Evolutionary conservation across 177 flowering plant genomes (phyloP), one percentile per base, ranked within the genome.

Genomic region (Tripterygium wilfordii): DNA sequence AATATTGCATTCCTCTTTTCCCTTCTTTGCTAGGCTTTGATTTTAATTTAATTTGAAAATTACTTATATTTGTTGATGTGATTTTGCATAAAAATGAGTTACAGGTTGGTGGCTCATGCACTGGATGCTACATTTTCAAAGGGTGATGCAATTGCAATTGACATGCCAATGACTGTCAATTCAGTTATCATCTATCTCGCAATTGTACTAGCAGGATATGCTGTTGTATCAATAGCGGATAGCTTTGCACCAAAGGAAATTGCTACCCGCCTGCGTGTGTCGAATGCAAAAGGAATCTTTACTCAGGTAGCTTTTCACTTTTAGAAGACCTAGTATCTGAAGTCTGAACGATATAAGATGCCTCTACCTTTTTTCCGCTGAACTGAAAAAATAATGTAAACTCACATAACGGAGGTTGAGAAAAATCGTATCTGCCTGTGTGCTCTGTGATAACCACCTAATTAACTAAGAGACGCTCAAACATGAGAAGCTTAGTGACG

Each of bases 211-310:
- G 79, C 86, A 21, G 99, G 99, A 61, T 64, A 48, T 60, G 78
- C 79, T 54, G 99, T 94, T 60, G 99, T 89, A 24, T 82, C 99
- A 40, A 94, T 89, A 50, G 86, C 99, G 24, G 99, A 94, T 53
- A 94, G 99, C 64, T 94, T 94, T 72, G 88, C 78, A 5, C 60
- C 89, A 1, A 78, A 76, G 66, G 97, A 94, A 72, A 87, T 94
- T 54, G 88, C 92, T 35, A 70, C 74, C 3, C 96, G 96, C 21
- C 69, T 94, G 65, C 81, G 71, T 9, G 73, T 89, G 25, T 78
- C 97, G n/a, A 74, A 77, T 44, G 96, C 95, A 16, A 89, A 87
- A 75, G 99, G 78, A 8, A 73, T 94, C 54, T 94, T 94, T 51
- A 87, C 97, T 43, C 96, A 94, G 97, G 96, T 87, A 21, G 39